A percentile compares a stretch with the other conserved stretches of the same genome.
phyloP scores from a whole-genome alignment of 1,284 basidiomycete species.

The Mycena citricolor region DNA sequence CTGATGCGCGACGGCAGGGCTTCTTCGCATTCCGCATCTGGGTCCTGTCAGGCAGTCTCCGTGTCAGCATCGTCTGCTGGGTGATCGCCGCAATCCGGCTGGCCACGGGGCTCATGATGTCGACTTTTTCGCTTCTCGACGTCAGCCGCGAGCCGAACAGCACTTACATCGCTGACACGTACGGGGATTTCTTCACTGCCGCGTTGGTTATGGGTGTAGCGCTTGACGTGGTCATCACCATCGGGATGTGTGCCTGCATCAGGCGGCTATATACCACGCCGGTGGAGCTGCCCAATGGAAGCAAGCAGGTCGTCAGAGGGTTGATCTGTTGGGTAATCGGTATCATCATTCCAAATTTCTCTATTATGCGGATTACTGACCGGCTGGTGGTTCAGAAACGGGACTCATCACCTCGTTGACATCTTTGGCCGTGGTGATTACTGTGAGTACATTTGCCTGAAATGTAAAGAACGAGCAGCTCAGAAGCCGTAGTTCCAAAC shows the following conservation, averaged over 20 bases:
- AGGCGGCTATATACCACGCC: slow-evolving; percentile 8
- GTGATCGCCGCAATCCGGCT: not conserved
- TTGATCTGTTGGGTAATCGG: slow-evolving; percentile 26
- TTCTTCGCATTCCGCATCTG: not conserved
- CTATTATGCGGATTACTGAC: not conserved
- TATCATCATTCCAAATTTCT: slow-evolving; percentile 6
- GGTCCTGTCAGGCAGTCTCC: slow-evolving; percentile 6
- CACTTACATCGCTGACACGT: slow-evolving; percentile 18
- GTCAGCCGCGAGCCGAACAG: not conserved
- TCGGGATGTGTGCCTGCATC: slow-evolving; percentile 23
- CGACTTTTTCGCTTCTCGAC: not conserved
- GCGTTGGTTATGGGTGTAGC: slow-evolving; percentile 19
- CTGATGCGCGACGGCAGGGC: not conserved
- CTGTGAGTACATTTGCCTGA: slow-evolving; percentile 12
- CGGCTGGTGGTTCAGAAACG: slow-evolving; percentile 20
- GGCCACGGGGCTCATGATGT: not conserved
- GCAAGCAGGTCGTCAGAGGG: slow-evolving; percentile 19
- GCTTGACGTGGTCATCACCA: slow-evolving; percentile 26
- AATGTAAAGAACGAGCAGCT: not conserved
- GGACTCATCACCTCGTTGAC: slow-evolving; percentile 27
- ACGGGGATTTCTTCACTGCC: slow-evolving; percentile 24
- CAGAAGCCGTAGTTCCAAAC: slow-evolving; percentile 22
- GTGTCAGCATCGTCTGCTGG: slow-evolving; percentile 7
- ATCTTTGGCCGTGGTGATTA: slow-evolving; percentile 22
- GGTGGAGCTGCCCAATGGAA: slow-evolving; percentile 6